These are phyloP conservation scores for Leucaena leucocephala DNA, from an alignment of 306 rosid genomes.

Conservation along the genomic window DNA sequence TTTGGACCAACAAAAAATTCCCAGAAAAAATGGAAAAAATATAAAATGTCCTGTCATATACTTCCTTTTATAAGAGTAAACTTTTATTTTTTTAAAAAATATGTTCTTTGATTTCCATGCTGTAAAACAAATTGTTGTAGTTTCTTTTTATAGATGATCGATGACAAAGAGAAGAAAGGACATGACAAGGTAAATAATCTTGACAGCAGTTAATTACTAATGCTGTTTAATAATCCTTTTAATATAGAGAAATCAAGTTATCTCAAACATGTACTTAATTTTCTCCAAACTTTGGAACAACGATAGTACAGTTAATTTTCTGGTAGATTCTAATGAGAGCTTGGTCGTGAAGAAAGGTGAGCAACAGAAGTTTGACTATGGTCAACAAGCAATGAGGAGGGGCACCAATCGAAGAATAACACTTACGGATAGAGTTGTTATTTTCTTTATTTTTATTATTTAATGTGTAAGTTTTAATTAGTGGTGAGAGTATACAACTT, in stretches of 20 bases:
- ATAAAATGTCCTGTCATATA: too few species aligned
- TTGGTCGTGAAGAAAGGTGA: conserved; percentile 40
- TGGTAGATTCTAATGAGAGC: conserved; percentile 33
- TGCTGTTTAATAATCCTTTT: not conserved
- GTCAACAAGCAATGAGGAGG: not conserved
- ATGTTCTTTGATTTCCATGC: not conserved
- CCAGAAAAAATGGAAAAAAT: too few species aligned
- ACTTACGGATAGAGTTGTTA: not conserved
- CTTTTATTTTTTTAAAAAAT: too few species aligned
- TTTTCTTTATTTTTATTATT: not conserved
- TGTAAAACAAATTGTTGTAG: too few species aligned
- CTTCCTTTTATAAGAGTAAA: too few species aligned
- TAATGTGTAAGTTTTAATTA: not conserved
- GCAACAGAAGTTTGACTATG: not conserved
- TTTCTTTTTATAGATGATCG: too few species aligned
- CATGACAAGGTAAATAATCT: not conserved
- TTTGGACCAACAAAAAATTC: too few species aligned
- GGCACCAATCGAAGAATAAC: not conserved
- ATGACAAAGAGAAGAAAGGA: too few species aligned
- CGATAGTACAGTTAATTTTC: not conserved
- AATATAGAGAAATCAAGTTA: conserved; percentile 9
- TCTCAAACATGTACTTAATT: not conserved
- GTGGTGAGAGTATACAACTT: not conserved
- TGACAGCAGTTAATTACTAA: not conserved
- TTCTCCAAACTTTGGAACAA: conserved; percentile 26